A percentile compares a stretch with the other conserved stretches of the same genome.
Conservation (phyloP, 148 eudicot genomes). For the Linanthus parryae region DNA sequence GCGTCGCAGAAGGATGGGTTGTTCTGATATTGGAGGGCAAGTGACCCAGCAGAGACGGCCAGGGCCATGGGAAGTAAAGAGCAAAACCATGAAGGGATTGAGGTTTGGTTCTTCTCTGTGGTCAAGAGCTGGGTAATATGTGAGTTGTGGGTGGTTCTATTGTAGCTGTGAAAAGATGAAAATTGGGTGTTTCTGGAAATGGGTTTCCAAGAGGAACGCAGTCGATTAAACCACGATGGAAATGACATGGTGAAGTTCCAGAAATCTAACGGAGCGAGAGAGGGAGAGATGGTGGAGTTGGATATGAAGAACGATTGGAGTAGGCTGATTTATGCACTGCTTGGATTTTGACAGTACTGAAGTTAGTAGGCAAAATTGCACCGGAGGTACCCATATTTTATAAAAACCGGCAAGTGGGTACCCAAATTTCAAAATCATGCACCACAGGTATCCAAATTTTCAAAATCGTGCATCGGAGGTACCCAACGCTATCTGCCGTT, state of each 20-base stretch:
- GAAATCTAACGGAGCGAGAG: no score
- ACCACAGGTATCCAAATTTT: no score
- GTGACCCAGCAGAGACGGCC: conserved; percentile 41
- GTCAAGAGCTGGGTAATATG: conserved; percentile 8
- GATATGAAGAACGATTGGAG: no score
- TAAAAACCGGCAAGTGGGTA: no score
- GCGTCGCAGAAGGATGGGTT: conserved; percentile 37
- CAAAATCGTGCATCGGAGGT: no score
- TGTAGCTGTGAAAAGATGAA: conserved; percentile 3
- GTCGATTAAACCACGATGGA: conserved; percentile 39
- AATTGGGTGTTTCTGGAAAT: conserved; percentile 21
- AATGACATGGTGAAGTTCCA: conserved; percentile 47
- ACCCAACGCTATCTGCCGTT: no score
- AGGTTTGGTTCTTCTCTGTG: conserved; percentile 12
- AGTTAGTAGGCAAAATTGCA: no score
- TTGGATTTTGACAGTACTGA: no score
- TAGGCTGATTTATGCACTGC: no score
- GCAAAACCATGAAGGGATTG: conserved; percentile 29
- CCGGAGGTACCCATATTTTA: no score
- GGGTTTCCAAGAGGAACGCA: conserved; percentile 48
- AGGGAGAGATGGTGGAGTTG: no score
- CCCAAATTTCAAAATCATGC: no score
- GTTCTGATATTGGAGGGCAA: conserved; percentile 20
- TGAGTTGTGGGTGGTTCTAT: conserved; percentile 9
- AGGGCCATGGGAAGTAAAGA: conserved; percentile 46